Conservation (phyloP, 495 filamentous ascomycete genomes). For the Penicillium angulare region DNA sequence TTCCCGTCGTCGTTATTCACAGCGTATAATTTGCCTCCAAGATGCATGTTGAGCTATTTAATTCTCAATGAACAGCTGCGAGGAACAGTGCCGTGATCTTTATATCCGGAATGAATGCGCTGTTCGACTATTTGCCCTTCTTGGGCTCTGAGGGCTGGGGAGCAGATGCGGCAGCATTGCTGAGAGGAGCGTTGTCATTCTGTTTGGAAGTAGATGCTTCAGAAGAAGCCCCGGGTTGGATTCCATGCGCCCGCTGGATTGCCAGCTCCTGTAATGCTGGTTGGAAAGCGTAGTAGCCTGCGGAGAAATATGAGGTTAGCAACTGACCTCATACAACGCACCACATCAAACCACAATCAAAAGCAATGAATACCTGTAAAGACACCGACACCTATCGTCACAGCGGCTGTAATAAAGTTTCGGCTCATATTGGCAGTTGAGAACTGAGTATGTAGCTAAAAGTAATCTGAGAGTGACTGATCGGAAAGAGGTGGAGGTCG, state of each 20-base stretch:
- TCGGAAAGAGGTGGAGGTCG: constrained; percentile 7
- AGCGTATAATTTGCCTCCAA: too few relatives aligned
- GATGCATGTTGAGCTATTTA: too few relatives aligned
- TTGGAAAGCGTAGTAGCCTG: constrained; percentile 34
- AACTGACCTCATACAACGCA: too few relatives aligned
- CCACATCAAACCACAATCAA: not conserved
- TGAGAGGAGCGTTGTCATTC: not conserved
- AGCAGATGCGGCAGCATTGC: not conserved
- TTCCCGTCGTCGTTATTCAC: too few relatives aligned
- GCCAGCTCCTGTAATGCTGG: constrained; percentile 26
- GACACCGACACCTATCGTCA: constrained; percentile 43
- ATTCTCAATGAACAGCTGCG: too few relatives aligned
- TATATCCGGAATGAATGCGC: too few relatives aligned
- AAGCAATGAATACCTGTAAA: constrained; percentile 29
- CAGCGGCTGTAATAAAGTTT: constrained; percentile 35
- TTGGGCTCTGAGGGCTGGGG: not conserved
- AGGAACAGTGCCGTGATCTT: too few relatives aligned
- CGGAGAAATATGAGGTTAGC: constrained; percentile 19
- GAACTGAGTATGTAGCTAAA: not conserved
- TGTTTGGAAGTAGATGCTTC: not conserved
- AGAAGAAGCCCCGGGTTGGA: constrained; percentile 1
- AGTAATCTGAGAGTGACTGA: not conserved
- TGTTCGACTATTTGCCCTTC: not conserved
- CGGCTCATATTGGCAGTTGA: constrained; percentile 40
- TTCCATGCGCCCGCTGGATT: constrained; percentile 10